phyloP scores from a whole-genome alignment of 192 early-diverging fungal genomes.

The Chytriomyces sp. region DNA sequence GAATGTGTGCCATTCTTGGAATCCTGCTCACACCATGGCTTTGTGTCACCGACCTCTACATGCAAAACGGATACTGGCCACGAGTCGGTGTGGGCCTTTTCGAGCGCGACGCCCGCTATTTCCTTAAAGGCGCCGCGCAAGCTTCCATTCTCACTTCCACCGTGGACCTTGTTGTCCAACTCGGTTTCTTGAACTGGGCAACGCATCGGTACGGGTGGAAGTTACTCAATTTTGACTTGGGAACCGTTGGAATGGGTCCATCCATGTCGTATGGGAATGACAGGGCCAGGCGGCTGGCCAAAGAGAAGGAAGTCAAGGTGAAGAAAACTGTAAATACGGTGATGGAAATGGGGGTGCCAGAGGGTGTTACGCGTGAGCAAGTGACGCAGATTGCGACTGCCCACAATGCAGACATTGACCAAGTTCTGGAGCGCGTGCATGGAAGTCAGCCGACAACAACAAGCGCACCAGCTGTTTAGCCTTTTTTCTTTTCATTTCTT shows the following conservation, averaged over 20 bases:
- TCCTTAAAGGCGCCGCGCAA: background rate
- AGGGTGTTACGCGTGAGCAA: background rate
- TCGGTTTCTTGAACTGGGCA: conserved; percentile 1
- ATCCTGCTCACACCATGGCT: conserved; percentile 5
- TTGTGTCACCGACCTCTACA: background rate
- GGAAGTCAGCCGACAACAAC: background rate
- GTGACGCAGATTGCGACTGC: background rate
- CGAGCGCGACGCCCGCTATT: background rate
- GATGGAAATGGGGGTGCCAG: background rate
- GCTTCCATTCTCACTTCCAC: background rate
- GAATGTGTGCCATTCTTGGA: background rate
- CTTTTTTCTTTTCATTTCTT: no score
- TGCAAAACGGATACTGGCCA: conserved; percentile 5
- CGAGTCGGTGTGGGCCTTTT: background rate
- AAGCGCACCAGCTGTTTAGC: no score
- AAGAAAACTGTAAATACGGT: background rate
- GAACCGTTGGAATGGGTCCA: background rate
- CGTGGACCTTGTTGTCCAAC: background rate
- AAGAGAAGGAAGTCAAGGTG: background rate
- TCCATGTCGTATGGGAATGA: background rate
- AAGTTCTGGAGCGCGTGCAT: background rate
- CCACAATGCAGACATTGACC: background rate
- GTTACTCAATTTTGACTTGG: background rate
- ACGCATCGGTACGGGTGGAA: background rate
- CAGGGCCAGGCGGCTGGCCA: background rate